Percentiles rank a stretch among this genome's conserved stretches.
Evolutionary conservation across 164 flowering plant species (phyloP).

Genomic region (Vitis riparia): DNA sequence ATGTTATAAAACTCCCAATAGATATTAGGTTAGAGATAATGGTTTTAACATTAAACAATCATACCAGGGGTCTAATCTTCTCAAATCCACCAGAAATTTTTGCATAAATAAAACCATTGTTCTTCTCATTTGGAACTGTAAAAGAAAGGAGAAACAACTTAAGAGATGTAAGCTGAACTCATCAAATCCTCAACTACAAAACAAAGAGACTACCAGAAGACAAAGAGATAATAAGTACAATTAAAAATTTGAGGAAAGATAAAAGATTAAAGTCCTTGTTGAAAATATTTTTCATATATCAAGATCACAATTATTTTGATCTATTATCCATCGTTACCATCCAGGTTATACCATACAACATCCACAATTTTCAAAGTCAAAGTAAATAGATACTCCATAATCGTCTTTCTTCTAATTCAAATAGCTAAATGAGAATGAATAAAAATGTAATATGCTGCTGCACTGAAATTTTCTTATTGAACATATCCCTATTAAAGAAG

Average conservation of each 20-base stretch:
- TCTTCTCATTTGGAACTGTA: constrained; percentile 63
- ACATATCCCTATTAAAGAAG: no score
- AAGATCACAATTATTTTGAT: no score
- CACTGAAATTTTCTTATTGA: no score
- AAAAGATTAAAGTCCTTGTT: neutral
- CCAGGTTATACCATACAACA: no score
- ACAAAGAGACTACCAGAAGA: neutral
- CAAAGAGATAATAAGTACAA: neutral
- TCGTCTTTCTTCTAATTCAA: no score
- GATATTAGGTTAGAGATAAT: constrained; percentile 9
- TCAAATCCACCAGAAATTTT: constrained; percentile 91
- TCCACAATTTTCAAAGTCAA: no score
- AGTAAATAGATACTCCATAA: no score
- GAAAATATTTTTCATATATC: neutral
- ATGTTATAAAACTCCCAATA: constrained; percentile 35
- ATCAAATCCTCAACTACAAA: neutral
- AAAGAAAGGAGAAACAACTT: constrained; percentile 5
- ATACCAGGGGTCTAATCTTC: constrained; percentile 83
- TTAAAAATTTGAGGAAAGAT: neutral
- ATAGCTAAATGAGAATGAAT: no score
- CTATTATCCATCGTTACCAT: no score
- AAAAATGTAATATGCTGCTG: no score
- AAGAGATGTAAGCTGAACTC: neutral
- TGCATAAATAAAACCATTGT: constrained; percentile 92
- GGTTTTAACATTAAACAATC: constrained; percentile 15